phyloP scores from a whole-genome alignment of 2,329 filamentous ascomycete genomes.

The Cordyceps militaris region DNA sequence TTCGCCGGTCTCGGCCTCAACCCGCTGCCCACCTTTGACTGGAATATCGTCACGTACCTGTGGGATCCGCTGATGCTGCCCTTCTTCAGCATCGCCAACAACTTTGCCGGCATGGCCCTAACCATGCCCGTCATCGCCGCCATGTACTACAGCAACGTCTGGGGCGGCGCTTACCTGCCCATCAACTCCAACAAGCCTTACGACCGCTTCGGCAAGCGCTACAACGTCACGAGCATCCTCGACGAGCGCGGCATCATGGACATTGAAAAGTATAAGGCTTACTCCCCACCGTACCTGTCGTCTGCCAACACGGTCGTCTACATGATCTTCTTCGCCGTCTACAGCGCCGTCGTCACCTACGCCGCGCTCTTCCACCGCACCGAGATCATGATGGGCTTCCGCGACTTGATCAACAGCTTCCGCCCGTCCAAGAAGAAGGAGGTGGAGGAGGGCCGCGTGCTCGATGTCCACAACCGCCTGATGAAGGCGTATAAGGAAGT shows the following conservation, averaged over 20 bases:
- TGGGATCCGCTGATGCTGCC: constrained; percentile 29
- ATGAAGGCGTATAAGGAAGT: constrained; percentile 27
- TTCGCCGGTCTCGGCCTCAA: constrained; percentile 34
- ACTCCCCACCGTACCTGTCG: constrained; percentile 33
- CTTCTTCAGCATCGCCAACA: constrained; percentile 34
- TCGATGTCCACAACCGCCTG: constrained; percentile 27
- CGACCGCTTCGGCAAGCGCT: constrained; percentile 34
- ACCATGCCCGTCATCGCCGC: constrained; percentile 32
- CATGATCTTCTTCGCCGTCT: constrained; percentile 22
- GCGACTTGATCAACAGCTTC: constrained; percentile 20
- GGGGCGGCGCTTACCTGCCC: constrained; percentile 37
- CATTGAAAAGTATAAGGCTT: constrained; percentile 31
- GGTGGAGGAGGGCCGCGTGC: constrained; percentile 12
- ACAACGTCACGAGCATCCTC: constrained; percentile 27
- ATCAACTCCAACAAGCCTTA: constrained; percentile 38
- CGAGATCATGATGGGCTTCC: constrained; percentile 23
- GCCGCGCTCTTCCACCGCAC: constrained; percentile 25
- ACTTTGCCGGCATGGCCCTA: constrained; percentile 28
- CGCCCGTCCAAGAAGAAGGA: constrained; percentile 18
- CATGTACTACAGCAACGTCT: constrained; percentile 37
- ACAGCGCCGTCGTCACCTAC: constrained; percentile 23
- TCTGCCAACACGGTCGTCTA: constrained; percentile 26
- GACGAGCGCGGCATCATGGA: constrained; percentile 32
- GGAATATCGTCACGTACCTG: constrained; percentile 32
- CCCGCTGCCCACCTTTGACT: constrained; percentile 32